Conservation (phyloP, 208 protist genomes). For the Leishmania tarentolae region DNA sequence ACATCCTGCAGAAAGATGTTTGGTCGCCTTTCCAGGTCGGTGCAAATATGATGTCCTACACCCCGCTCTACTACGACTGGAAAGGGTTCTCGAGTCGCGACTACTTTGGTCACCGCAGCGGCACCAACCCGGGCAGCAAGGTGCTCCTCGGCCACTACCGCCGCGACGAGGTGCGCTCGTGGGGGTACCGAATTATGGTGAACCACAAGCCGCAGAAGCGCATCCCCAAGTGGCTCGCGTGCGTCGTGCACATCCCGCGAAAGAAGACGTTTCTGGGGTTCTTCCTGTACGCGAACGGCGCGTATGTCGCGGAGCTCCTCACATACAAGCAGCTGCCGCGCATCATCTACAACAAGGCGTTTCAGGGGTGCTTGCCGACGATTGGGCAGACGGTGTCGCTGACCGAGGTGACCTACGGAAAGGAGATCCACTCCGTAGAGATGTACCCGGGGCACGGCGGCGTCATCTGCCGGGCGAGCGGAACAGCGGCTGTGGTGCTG, state of each 20-base stretch:
- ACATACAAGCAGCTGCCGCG: slow-evolving; percentile 94
- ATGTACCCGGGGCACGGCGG: slow-evolving; percentile 92
- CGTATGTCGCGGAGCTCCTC: slow-evolving; percentile 90
- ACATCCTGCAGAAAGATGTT: slow-evolving; percentile 86
- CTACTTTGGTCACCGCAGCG: slow-evolving; percentile 90
- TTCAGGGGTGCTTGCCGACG: slow-evolving; percentile 86
- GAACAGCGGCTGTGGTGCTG: slow-evolving; percentile 85
- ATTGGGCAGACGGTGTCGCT: slow-evolving; percentile 90
- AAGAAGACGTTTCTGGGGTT: slow-evolving; percentile 87
- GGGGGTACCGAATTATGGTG: slow-evolving; percentile 79
- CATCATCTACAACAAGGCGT: slow-evolving; percentile 88
- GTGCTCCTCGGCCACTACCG: slow-evolving; percentile 85
- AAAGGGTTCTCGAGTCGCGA: slow-evolving; percentile 85
- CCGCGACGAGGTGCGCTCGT: slow-evolving; percentile 75
- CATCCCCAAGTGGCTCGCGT: slow-evolving; percentile 92
- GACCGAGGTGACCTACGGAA: slow-evolving; percentile 90
- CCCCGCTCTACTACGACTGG: slow-evolving; percentile 92
- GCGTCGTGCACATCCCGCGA: slow-evolving; percentile 81
- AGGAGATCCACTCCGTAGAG: slow-evolving; percentile 91
- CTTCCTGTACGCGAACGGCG: slow-evolving; percentile 92
- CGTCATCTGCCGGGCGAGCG: slow-evolving; percentile 81
- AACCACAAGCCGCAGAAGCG: slow-evolving; percentile 92
- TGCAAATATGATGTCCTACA: slow-evolving; percentile 85
- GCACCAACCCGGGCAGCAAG: slow-evolving; percentile 88
- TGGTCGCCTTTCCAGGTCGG: slow-evolving; percentile 93